A percentile compares a stretch with the other conserved stretches of the same genome.
Conservation (phyloP, 768 basidiomycete species). For the Podaxis carcinomalis region DNA sequence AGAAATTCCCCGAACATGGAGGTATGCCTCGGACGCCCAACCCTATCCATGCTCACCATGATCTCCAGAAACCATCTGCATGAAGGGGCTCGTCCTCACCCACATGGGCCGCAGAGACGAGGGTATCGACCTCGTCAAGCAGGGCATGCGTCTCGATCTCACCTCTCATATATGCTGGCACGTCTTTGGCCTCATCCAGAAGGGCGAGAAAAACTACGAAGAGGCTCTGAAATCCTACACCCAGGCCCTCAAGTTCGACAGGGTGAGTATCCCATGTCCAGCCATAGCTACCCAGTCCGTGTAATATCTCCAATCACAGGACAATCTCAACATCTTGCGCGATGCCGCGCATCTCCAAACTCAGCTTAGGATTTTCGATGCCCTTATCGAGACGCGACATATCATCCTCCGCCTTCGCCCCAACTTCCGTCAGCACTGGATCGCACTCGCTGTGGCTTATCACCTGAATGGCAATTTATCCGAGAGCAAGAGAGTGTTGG, state of each 20-base stretch:
- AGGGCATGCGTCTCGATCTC: conserved; percentile 76
- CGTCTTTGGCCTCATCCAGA: conserved; percentile 92
- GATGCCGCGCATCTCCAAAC: conserved; percentile 88
- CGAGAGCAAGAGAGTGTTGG: conserved; percentile 69
- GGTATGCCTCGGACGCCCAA: conserved; percentile 44
- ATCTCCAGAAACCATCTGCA: conserved; percentile 81
- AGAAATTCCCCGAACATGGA: conserved; percentile 94
- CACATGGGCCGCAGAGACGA: conserved; percentile 79
- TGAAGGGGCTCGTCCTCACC: conserved; percentile 89
- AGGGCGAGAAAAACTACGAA: conserved; percentile 91
- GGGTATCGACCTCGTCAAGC: conserved; percentile 79
- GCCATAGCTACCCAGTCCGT: conserved; percentile 5
- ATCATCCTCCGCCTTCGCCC: conserved; percentile 79
- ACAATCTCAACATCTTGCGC: conserved; percentile 89
- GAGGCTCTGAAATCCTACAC: conserved; percentile 92
- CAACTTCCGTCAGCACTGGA: conserved; percentile 83
- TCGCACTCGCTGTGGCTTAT: conserved; percentile 83
- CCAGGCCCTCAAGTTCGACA: conserved; percentile 85
- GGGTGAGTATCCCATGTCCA: conserved; percentile 43
- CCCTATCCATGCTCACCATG: background rate
- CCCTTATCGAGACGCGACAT: conserved; percentile 77
- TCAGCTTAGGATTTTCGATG: conserved; percentile 77
- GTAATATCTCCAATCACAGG: conserved; percentile 39
- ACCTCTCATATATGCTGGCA: conserved; percentile 97
- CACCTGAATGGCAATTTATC: conserved; percentile 72